A percentile compares a stretch with the other conserved stretches of the same genome.
These are phyloP conservation scores for Tolypocladium paradoxum DNA, from an alignment of 2,329 filamentous ascomycete species.

Conservation along the genomic window DNA sequence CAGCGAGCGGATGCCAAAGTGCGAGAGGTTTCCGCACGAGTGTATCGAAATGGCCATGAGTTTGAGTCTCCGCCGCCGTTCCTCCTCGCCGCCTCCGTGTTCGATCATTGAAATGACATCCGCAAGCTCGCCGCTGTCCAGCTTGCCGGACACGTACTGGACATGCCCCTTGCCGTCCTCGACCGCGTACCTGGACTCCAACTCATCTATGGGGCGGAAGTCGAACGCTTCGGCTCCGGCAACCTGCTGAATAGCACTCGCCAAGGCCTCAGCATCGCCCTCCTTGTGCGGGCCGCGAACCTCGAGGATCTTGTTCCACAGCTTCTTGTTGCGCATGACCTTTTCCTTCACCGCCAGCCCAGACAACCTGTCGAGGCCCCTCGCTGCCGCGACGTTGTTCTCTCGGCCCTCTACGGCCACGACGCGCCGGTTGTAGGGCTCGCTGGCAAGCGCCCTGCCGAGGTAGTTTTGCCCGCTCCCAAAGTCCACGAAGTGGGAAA, in stretches of 20 bases:
- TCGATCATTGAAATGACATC: constrained; percentile 55
- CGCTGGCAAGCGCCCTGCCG: constrained; percentile 72
- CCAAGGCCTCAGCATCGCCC: constrained; percentile 29
- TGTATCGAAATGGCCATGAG: constrained; percentile 92
- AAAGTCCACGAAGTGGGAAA: constrained; percentile 90
- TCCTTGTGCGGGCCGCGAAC: constrained; percentile 16
- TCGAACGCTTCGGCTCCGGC: constrained; percentile 23
- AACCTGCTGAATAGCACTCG: constrained; percentile 22
- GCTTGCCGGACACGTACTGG: constrained; percentile 65
- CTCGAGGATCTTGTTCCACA: constrained; percentile 47
- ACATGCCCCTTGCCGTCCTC: constrained; percentile 58
- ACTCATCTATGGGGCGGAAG: constrained; percentile 38
- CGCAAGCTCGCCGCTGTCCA: constrained; percentile 62
- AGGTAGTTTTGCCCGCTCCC: constrained; percentile 96
- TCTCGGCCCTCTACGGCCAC: constrained; percentile 84
- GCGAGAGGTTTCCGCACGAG: constrained; percentile 94
- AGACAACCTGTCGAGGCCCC: constrained; percentile 72
- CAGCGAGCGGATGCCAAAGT: constrained; percentile 82
- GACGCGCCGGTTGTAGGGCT: constrained; percentile 76
- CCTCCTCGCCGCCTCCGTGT: constrained; percentile 7
- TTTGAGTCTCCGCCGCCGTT: constrained; percentile 26
- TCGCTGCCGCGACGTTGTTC: constrained; percentile 78
- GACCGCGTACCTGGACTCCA: constrained; percentile 39
- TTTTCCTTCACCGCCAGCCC: constrained; percentile 63
- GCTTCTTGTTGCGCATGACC: constrained; percentile 74